phyloP scores from a whole-genome alignment of 148 eudicot genomes.

The Cornus kousa region DNA sequence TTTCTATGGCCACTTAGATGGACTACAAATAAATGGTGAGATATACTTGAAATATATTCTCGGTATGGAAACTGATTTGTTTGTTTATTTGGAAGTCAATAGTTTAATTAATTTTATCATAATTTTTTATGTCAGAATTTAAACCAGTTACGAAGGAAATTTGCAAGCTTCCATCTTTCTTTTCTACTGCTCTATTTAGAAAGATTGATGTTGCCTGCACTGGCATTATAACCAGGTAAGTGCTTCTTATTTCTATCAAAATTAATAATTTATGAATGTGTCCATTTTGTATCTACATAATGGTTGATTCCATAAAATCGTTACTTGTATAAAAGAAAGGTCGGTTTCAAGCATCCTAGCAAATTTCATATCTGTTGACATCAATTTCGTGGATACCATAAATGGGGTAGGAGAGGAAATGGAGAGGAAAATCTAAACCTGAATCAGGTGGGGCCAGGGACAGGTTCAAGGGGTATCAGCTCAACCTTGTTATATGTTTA shows the following conservation, averaged over 20 bases:
- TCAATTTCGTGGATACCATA: too few relatives aligned
- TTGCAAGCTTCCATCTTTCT: conserved; percentile 97
- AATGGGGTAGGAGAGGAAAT: too few relatives aligned
- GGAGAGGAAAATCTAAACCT: too few relatives aligned
- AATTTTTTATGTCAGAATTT: conserved; percentile 58
- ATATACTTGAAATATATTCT: conserved; percentile 6
- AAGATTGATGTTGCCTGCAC: conserved; percentile 69
- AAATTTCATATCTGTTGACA: too few relatives aligned
- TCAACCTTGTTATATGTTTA: too few relatives aligned
- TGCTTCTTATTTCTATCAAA: background rate
- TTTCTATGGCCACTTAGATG: conserved; percentile 82
- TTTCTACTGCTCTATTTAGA: conserved; percentile 72
- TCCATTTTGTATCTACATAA: background rate
- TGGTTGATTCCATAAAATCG: background rate
- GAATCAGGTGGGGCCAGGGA: too few relatives aligned
- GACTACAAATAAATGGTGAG: conserved; percentile 84
- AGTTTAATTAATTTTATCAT: background rate
- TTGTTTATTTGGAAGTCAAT: conserved; percentile 19
- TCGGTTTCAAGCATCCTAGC: background rate
- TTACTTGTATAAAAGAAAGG: background rate
- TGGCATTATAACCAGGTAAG: conserved; percentile 88
- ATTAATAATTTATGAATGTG: background rate
- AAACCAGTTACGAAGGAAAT: conserved; percentile 84
- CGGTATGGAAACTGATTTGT: background rate
- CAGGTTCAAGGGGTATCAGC: too few relatives aligned